Base-by-base conservation (phyloP, 768 basidiomycete species). In the Kwoniella pini region DNA sequence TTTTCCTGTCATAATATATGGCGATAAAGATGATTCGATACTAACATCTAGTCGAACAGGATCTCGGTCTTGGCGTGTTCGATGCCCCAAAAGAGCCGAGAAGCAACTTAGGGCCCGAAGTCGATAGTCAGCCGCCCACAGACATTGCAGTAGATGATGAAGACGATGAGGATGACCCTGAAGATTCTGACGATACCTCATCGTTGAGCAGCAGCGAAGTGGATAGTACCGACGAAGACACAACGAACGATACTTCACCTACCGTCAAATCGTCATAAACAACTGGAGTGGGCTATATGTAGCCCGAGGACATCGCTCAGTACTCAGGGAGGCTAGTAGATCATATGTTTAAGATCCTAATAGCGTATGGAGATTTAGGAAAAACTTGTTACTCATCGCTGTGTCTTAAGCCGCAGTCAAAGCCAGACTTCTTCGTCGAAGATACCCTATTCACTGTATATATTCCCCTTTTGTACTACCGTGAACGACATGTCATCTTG, bases 31-130 rank as follows among this genome's bases (percentile, higher is more conserved):
- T n/a, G n/a, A n/a, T n/a, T n/a, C n/a, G n/a, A n/a, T n/a, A n/a
- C n/a, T n/a, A n/a, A n/a, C n/a, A n/a, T 6, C 24, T 21, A 11
- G 27, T 11, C 30, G 30, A 42, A 42, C 22, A 57, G 72, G 72
- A 74, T 50, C 57, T 74, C 7, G 70, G 70, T 12, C 49, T 74
- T 19, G 72, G 72, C 4, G 70, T 74, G 0, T 71, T 64, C 42
- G 68, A 71, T 39, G 66, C 57, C 15, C 57, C 62, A 5, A 49
- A 13, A 46, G 54, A 49, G 42, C 40, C 19, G 22, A 55, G 7
- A 54, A 54, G 63, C 26, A 56, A 62, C 39, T 22, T 70, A 15
- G 68, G 68, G 11, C 68, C 68, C 3, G 62, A 57, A 49, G 30
- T 66, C n/a, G 62, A 68, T 31, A 28, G n/a, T 56, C 40, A 51